A percentile compares a stretch with the other conserved stretches of the same genome.
phyloP scores from a whole-genome alignment of 129 eudicot genomes.

The Deinandra increscens region DNA sequence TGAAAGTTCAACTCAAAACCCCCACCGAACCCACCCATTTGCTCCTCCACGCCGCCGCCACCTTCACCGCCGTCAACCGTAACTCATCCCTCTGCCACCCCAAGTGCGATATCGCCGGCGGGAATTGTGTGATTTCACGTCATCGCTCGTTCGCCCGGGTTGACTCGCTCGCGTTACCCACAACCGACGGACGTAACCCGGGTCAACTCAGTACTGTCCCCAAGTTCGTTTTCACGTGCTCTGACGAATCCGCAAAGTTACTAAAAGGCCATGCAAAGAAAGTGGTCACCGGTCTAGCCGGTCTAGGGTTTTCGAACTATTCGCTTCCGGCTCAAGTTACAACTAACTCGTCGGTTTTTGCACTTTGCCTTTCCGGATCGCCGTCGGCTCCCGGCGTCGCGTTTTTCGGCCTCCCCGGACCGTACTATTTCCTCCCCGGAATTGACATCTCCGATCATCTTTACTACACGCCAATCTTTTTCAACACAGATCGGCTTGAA shows the following conservation, averaged over 20 bases:
- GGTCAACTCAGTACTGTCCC: constrained; percentile 36
- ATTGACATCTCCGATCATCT: constrained; percentile 47
- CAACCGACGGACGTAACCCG: constrained; percentile 50
- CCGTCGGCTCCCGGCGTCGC: constrained; percentile 71
- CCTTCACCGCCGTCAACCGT: constrained; percentile 40
- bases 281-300: constrained; percentile 39
- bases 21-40: constrained; percentile 38
- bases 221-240: constrained; percentile 46
- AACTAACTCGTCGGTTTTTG: constrained; percentile 28
- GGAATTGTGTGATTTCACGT: constrained; percentile 28
- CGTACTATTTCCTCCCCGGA: constrained; percentile 51
- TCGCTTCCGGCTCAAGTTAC: constrained; percentile 51
- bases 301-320: constrained; percentile 41
- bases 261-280: constrained; percentile 34
- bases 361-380: constrained; percentile 62
- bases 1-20: constrained; percentile 40
- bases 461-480: constrained; percentile 53
- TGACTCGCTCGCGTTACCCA: constrained; percentile 39
- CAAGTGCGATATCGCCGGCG: background rate
- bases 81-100: constrained; percentile 41
- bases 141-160: constrained; percentile 30
- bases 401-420: constrained; percentile 44
- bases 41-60: constrained; percentile 43
- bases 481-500: constrained; percentile 12
- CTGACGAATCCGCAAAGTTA: constrained; percentile 25